phyloP scores from a whole-genome alignment of 208 protist genomes.

The Trypanosoma theileri region DNA sequence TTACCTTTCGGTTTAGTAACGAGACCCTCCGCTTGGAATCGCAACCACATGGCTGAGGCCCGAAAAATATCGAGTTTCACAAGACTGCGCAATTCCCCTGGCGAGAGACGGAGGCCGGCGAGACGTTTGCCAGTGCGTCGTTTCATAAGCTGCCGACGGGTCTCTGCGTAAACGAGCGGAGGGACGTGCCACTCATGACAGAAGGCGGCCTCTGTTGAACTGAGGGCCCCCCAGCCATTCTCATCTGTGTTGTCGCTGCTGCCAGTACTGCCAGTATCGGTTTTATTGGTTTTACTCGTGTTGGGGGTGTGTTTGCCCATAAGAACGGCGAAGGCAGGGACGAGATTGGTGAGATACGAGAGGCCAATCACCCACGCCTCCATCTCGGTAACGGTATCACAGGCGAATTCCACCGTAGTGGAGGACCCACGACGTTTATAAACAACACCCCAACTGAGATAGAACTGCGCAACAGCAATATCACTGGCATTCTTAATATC shows the following conservation, averaged over 20 bases:
- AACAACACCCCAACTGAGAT: neutral
- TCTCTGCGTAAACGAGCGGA: conserved; percentile 36
- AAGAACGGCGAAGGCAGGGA: conserved; percentile 32
- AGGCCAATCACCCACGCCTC: conserved; percentile 84
- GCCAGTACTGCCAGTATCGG: too few species aligned
- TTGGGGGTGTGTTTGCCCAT: too few species aligned
- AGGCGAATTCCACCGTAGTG: conserved; percentile 50
- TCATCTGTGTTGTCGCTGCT: neutral
- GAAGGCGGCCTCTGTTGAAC: conserved; percentile 23
- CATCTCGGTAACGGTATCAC: conserved; percentile 44
- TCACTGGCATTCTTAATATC: too few species aligned
- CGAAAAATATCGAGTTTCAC: conserved; percentile 78
- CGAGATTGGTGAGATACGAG: conserved; percentile 34
- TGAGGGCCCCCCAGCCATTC: conserved; percentile 4
- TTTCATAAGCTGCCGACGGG: conserved; percentile 34
- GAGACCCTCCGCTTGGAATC: conserved; percentile 36
- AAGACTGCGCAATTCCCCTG: conserved; percentile 60
- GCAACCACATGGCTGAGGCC: conserved; percentile 65
- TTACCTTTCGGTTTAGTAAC: conserved; percentile 31
- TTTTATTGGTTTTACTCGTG: too few species aligned
- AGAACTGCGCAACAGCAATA: neutral
- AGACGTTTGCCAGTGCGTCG: conserved; percentile 22
- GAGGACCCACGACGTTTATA: neutral
- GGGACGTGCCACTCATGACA: conserved; percentile 65
- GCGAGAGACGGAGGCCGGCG: conserved; percentile 38